A percentile compares a stretch with the other conserved stretches of the same genome.
Evolutionary conservation across 2,329 filamentous ascomycete genomes (phyloP).

Genomic region (Cytospora piceicola): DNA sequence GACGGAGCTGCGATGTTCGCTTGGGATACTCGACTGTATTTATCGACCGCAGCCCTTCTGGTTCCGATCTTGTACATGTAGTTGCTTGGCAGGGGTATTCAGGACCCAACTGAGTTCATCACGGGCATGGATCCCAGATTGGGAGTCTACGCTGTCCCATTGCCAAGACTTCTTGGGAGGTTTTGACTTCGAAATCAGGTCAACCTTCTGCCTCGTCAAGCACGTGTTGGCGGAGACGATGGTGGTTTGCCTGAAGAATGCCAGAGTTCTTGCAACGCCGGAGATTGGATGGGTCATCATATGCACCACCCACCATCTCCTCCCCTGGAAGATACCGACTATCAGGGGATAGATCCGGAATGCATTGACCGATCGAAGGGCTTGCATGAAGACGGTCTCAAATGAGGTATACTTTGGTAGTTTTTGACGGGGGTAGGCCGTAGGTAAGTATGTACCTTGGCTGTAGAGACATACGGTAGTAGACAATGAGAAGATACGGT

Average conservation of each 20-base stretch:
- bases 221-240: constrained; percentile 25
- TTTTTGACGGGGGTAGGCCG: too few relatives aligned
- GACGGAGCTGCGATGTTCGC: constrained; percentile 3
- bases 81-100: constrained; percentile 16
- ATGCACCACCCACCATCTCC: constrained; percentile 10
- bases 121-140: constrained; percentile 25
- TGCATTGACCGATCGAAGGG: not conserved
- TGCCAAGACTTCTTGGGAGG: constrained; percentile 14
- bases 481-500: too few relatives aligned
- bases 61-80: constrained; percentile 10
- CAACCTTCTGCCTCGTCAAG: constrained; percentile 8
- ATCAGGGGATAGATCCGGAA: not conserved
- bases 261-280: constrained; percentile 13
- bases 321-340: constrained; percentile 9
- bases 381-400: too few relatives aligned
- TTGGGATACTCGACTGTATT: constrained; percentile 14
- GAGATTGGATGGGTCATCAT: constrained; percentile 23
- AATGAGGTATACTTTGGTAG: too few relatives aligned
- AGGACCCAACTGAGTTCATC: constrained; percentile 24
- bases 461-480: too few relatives aligned
- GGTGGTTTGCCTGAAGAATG: constrained; percentile 27
- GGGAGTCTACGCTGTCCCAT: constrained; percentile 19
- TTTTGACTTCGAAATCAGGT: constrained; percentile 10
- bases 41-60: constrained; percentile 13
- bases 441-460: too few relatives aligned